phyloP scores from a whole-genome alignment of 345 rosid species.

The Mercurialis annua region DNA sequence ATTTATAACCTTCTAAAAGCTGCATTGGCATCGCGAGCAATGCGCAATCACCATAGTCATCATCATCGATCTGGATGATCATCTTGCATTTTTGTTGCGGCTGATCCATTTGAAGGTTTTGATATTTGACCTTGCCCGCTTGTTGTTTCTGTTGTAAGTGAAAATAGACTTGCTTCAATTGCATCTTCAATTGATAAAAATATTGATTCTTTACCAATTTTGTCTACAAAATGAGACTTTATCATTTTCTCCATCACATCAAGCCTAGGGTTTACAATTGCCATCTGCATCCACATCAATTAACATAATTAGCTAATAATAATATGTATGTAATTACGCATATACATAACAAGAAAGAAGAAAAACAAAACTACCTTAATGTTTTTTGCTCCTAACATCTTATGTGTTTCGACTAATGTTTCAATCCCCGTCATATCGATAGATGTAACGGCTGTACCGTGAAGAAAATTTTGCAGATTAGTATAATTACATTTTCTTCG shows the following conservation, averaged over 20 bases:
- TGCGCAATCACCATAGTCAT: no score
- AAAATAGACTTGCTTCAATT: constrained; percentile 42
- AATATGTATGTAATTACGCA: no score
- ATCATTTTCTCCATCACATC: constrained; percentile 85
- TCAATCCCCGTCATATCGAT: constrained; percentile 77
- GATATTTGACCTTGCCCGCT: background rate
- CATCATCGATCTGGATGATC: no score
- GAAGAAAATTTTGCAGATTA: no score
- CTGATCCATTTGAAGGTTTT: no score
- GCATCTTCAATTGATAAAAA: constrained; percentile 70
- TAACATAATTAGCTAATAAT: background rate
- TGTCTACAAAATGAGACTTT: constrained; percentile 49
- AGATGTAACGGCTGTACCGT: constrained; percentile 54
- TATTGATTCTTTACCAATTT: constrained; percentile 52
- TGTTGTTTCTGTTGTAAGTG: constrained; percentile 19
- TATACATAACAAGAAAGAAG: background rate
- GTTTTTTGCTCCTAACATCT: constrained; percentile 36
- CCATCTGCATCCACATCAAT: constrained; percentile 37
- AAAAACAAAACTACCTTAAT: constrained; percentile 39
- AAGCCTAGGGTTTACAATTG: constrained; percentile 64
- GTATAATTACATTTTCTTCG: background rate
- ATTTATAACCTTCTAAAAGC: no score
- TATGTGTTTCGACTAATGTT: constrained; percentile 52
- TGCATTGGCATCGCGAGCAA: no score
- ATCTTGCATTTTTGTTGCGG: no score